Evolutionary conservation across 257 asterid genomes (phyloP).

Genomic region (Catharanthus roseus): DNA sequence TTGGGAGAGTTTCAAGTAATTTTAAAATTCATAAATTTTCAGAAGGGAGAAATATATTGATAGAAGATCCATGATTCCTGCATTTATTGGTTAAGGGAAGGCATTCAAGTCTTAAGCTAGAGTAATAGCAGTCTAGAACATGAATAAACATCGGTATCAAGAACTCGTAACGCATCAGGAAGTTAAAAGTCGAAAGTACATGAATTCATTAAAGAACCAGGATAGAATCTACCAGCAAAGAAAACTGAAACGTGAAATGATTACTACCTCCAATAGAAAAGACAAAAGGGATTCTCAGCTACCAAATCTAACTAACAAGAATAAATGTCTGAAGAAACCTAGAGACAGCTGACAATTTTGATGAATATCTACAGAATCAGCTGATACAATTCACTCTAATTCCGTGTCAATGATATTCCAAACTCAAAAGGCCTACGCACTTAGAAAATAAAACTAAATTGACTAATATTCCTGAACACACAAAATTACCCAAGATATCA

Average conservation of each 20-base stretch:
- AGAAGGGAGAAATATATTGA: too few relatives aligned
- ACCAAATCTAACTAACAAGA: neutral
- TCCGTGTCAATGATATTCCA: constrained; percentile 8
- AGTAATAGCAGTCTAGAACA: too few relatives aligned
- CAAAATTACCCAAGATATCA: neutral
- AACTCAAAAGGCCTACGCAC: neutral
- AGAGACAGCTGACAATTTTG: neutral
- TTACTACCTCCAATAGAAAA: neutral
- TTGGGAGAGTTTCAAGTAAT: neutral
- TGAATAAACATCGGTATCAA: neutral
- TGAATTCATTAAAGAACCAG: neutral
- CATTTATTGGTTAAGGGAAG: neutral
- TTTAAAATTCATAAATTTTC: neutral
- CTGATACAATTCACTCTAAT: neutral
- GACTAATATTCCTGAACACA: neutral
- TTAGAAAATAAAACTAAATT: neutral
- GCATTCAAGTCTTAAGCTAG: neutral
- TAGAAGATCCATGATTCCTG: neutral
- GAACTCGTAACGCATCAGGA: neutral
- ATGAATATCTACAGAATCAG: neutral
- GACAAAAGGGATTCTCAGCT: neutral
- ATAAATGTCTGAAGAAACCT: constrained; percentile 1
- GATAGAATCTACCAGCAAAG: neutral
- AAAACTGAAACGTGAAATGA: neutral
- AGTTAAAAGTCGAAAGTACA: neutral